A percentile compares a stretch with the other conserved stretches of the same genome.
These are phyloP conservation scores for Hypoxylon sp. DNA, from an alignment of 2,329 filamentous ascomycete species.

Conservation along the genomic window DNA sequence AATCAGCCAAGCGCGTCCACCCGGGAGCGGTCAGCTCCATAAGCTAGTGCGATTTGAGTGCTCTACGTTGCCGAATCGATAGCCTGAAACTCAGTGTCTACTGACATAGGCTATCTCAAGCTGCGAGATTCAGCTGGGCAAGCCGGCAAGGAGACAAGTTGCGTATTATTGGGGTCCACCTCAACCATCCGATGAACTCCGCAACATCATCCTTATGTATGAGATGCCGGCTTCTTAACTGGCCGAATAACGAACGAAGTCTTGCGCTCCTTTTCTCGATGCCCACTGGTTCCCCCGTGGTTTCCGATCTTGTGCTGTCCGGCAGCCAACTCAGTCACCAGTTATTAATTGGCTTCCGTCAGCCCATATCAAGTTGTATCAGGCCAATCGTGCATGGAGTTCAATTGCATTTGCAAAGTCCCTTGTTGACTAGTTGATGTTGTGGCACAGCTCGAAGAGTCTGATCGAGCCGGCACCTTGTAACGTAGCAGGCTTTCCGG, in stretches of 20 bases:
- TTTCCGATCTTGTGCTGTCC: conserved; percentile 24
- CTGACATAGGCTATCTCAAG: conserved; percentile 38
- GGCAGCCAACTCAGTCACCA: conserved; percentile 37
- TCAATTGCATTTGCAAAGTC: conserved; percentile 20
- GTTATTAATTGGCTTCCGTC: conserved; percentile 38
- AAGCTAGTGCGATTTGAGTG: conserved; percentile 27
- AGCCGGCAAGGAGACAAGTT: conserved; percentile 24
- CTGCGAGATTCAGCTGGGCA: conserved; percentile 11
- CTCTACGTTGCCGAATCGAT: conserved; percentile 28
- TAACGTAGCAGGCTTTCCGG: conserved; percentile 42
- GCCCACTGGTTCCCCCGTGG: conserved; percentile 29
- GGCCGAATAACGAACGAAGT: conserved; percentile 28
- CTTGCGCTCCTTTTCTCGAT: conserved; percentile 8
- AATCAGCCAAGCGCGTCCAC: conserved; percentile 40
- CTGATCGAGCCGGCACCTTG: conserved; percentile 35
- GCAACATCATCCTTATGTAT: conserved; percentile 23
- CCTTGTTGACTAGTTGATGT: conserved; percentile 39
- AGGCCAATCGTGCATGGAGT: conserved; percentile 36
- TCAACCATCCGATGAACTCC: conserved; percentile 24
- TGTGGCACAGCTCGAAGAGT: conserved; percentile 40
- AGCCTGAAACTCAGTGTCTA: conserved; percentile 10
- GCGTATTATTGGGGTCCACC: conserved; percentile 36
- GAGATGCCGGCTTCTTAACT: conserved; percentile 14
- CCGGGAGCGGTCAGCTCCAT: conserved; percentile 41
- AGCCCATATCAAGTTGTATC: conserved; percentile 34